Conservation (phyloP, 805 yeast species). For the Sungouiozyma intestinalis region DNA sequence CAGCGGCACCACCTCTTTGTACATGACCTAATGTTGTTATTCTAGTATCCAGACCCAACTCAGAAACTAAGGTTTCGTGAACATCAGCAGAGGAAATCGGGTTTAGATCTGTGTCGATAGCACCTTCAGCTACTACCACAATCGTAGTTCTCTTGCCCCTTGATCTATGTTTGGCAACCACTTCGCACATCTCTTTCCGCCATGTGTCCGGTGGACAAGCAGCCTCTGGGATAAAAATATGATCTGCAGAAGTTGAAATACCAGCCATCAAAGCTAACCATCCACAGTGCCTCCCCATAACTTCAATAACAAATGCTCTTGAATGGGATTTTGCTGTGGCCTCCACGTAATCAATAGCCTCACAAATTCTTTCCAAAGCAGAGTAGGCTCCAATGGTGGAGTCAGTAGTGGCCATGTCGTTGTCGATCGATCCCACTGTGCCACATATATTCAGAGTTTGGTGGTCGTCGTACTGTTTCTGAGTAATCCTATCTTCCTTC, state of each 20-base stretch:
- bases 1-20: constrained; percentile 77
- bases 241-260: constrained; percentile 70
- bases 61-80: constrained; percentile 50
- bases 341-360: constrained; percentile 65
- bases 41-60: constrained; percentile 65
- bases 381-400: constrained; percentile 74
- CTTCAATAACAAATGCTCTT: constrained; percentile 75
- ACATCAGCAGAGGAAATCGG: constrained; percentile 61
- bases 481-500: constrained; percentile 35
- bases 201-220: constrained; percentile 56
- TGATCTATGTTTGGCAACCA: constrained; percentile 51
- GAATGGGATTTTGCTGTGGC: constrained; percentile 79
- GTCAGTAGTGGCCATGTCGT: constrained; percentile 70
- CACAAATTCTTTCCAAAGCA: constrained; percentile 62
- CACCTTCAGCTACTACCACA: constrained; percentile 80
- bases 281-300: constrained; percentile 89
- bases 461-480: constrained; percentile 36
- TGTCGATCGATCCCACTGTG: constrained; percentile 69
- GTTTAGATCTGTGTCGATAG: constrained; percentile 54
- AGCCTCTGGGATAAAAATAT: constrained; percentile 67
- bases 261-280: constrained; percentile 85
- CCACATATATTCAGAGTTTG: constrained; percentile 58
- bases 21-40: constrained; percentile 72
- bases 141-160: constrained; percentile 70
- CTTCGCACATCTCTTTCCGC: constrained; percentile 56